phyloP scores from a whole-genome alignment of 805 yeast species.

The Yarrowia sp. region DNA sequence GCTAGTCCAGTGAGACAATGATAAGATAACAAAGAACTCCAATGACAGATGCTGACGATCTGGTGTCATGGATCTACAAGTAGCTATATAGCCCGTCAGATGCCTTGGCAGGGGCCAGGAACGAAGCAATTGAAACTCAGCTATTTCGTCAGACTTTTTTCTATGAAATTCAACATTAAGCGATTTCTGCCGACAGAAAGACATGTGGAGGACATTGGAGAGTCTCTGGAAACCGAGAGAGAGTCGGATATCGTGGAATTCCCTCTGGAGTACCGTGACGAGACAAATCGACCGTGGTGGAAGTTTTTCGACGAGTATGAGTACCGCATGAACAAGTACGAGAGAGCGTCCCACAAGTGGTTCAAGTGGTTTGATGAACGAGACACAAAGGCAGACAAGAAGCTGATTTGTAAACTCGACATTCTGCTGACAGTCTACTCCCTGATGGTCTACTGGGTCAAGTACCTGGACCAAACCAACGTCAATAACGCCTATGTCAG shows the following conservation, averaged over 20 bases:
- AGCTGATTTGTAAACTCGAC: slow-evolving; percentile 60
- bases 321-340: slow-evolving; percentile 25
- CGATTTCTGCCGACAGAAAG: slow-evolving; percentile 1
- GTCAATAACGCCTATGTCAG: slow-evolving; percentile 81
- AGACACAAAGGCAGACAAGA: slow-evolving; percentile 57
- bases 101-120: background rate
- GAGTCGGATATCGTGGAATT: background rate
- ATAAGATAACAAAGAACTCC: slow-evolving; percentile 16
- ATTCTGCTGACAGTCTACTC: slow-evolving; percentile 61
- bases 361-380: slow-evolving; percentile 62
- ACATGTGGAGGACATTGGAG: slow-evolving; percentile 4
- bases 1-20: background rate
- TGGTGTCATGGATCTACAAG: background rate
- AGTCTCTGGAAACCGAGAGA: slow-evolving; percentile 2
- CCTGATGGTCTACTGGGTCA: slow-evolving; percentile 60
- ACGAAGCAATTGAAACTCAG: too few species aligned
- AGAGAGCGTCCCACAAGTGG: slow-evolving; percentile 11
- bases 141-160: too few species aligned
- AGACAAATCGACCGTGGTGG: slow-evolving; percentile 22
- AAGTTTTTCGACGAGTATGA: slow-evolving; percentile 50
- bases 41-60: background rate
- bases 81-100: background rate
- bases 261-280: slow-evolving; percentile 16
- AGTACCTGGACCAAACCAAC: slow-evolving; percentile 71
- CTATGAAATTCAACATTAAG: background rate